phyloP scores from a whole-genome alignment of 345 rosid species.

The Ceriops decandra region DNA sequence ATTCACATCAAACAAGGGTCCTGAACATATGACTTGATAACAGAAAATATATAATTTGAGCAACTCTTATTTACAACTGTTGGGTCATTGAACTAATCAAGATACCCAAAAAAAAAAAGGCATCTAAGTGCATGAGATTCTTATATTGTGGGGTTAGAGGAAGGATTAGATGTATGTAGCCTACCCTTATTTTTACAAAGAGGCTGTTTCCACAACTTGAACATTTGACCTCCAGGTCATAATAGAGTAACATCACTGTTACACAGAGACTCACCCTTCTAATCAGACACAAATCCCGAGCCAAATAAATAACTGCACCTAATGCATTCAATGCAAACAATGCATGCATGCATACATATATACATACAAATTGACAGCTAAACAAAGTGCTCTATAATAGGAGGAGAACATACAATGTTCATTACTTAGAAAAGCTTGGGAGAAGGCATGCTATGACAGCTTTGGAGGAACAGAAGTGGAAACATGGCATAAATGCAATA shows the following conservation, averaged over 20 bases:
- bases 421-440: background rate
- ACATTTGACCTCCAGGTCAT: too few species aligned
- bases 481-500: background rate
- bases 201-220: too few species aligned
- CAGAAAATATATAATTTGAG: background rate
- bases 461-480: background rate
- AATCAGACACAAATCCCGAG: background rate
- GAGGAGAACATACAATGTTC: background rate
- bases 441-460: background rate
- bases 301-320: background rate
- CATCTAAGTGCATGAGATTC: too few species aligned
- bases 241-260: too few species aligned
- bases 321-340: background rate
- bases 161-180: too few species aligned
- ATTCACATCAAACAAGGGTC: background rate
- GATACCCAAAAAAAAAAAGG: background rate
- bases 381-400: background rate
- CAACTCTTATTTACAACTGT: slow-evolving; percentile 1
- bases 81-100: background rate
- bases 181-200: too few species aligned
- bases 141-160: too few species aligned
- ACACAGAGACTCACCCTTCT: too few species aligned
- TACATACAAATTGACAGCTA: background rate
- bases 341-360: too few species aligned
- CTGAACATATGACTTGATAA: background rate